Conservation (phyloP, 1,139 yeast genomes). For the Candida sp. region DNA sequence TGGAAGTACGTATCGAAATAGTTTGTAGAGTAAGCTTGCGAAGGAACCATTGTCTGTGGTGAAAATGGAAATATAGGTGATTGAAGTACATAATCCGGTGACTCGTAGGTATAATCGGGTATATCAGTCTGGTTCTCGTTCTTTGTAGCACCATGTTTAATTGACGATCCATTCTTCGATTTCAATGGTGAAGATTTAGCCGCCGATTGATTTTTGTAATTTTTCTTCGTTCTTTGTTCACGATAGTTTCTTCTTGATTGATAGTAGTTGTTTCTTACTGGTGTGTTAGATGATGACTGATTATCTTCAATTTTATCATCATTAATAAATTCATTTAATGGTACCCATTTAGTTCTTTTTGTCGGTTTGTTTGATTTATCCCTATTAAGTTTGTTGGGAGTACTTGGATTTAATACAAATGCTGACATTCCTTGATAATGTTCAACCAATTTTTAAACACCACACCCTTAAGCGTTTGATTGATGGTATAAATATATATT, state of each 20-base stretch:
- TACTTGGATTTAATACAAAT: not conserved
- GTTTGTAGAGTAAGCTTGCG: not conserved
- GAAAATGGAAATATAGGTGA: not conserved
- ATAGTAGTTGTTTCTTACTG: not conserved
- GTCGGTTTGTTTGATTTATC: not conserved
- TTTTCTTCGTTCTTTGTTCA: not conserved
- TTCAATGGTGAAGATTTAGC: not conserved
- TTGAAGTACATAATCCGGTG: not conserved
- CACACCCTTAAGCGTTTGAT: too few relatives aligned
- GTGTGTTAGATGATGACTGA: not conserved
- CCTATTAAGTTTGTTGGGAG: not conserved
- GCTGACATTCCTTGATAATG: too few relatives aligned
- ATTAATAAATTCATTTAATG: not conserved
- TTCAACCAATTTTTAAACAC: too few relatives aligned
- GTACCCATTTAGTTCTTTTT: constrained; percentile 1
- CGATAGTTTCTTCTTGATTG: not conserved
- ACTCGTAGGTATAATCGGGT: not conserved
- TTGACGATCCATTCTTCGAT: not conserved
- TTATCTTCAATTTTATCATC: not conserved
- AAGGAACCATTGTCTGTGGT: not conserved
- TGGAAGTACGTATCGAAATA: not conserved
- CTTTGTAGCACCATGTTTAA: not conserved
- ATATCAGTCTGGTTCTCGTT: not conserved
- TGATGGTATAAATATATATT: too few relatives aligned
- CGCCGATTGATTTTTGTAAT: not conserved